Conservation (phyloP, 257 asterid species). For the Coffea eugenioides region DNA sequence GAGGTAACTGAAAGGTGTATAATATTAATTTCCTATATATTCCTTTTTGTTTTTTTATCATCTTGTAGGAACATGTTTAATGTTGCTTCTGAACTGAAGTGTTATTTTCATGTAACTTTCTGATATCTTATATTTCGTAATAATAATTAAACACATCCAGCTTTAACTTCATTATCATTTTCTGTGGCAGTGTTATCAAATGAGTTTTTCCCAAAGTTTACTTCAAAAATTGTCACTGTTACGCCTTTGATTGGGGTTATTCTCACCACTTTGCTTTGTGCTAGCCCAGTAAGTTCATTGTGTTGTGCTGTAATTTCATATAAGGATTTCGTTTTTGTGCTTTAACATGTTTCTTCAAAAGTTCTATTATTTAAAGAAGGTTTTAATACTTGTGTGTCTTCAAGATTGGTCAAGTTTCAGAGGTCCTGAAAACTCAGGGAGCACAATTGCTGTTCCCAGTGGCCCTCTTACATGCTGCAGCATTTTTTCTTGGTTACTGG, state of each 20-base stretch:
- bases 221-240: conserved; percentile 70
- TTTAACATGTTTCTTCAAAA: neutral
- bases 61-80: neutral
- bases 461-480: conserved; percentile 81
- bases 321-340: neutral
- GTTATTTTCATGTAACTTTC: conserved; percentile 2
- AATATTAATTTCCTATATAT: neutral
- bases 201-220: conserved; percentile 88
- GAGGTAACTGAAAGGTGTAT: conserved; percentile 57
- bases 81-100: neutral
- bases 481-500: conserved; percentile 79
- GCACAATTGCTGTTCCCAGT: conserved; percentile 76
- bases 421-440: conserved; percentile 89
- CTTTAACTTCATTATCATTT: conserved; percentile 10
- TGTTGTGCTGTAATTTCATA: neutral
- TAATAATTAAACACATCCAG: conserved; percentile 1
- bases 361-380: neutral
- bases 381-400: conserved; percentile 17
- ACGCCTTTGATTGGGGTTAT: conserved; percentile 90
- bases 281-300: conserved; percentile 79
- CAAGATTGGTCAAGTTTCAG: conserved; percentile 95
- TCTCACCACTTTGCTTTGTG: conserved; percentile 93
- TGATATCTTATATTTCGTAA: conserved; percentile 2
- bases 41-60: neutral
- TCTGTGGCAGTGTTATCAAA: conserved; percentile 70